These are phyloP conservation scores for Suaeda aralocaspica DNA, from an alignment of 148 eudicot genomes.

Conservation along the genomic window DNA sequence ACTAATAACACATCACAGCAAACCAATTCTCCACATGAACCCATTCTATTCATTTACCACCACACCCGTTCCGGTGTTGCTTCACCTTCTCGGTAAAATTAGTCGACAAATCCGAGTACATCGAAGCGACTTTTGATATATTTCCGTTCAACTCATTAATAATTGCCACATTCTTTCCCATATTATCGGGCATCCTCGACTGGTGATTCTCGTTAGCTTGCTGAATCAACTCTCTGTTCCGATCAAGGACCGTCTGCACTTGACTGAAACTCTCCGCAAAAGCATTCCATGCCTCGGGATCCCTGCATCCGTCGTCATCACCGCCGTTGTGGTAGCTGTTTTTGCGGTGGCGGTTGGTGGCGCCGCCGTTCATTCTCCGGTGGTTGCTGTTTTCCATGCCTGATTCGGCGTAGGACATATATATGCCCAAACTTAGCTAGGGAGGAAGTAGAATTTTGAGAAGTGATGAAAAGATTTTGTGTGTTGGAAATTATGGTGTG, in stretches of 20 bases:
- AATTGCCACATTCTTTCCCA: slow-evolving; percentile 52
- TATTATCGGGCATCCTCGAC: slow-evolving; percentile 48
- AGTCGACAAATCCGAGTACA: slow-evolving; percentile 45
- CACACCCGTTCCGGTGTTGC: slow-evolving; percentile 18
- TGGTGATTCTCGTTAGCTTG: slow-evolving; percentile 73
- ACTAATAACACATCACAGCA: neutral
- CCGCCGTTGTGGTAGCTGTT: neutral
- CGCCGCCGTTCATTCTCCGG: neutral
- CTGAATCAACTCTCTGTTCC: slow-evolving; percentile 54
- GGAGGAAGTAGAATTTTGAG: neutral
- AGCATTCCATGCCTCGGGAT: slow-evolving; percentile 50
- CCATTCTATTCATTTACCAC: slow-evolving; percentile 5
- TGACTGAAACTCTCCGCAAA: slow-evolving; percentile 42
- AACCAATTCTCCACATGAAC: neutral
- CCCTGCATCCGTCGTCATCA: slow-evolving; percentile 26
- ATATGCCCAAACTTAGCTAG: neutral
- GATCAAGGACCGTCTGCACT: slow-evolving; percentile 58
- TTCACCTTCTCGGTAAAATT: slow-evolving; percentile 33
- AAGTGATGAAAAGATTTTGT: too few species aligned
- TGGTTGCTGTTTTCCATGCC: slow-evolving; percentile 22
- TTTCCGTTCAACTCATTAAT: slow-evolving; percentile 62
- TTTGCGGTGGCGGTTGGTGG: slow-evolving; percentile 22
- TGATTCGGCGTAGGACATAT: slow-evolving; percentile 28
- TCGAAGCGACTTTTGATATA: slow-evolving; percentile 44
- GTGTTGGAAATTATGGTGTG: too few species aligned